Evolutionary conservation across 2,329 filamentous ascomycete species (phyloP).

Genomic region (Erysiphe pulchra): DNA sequence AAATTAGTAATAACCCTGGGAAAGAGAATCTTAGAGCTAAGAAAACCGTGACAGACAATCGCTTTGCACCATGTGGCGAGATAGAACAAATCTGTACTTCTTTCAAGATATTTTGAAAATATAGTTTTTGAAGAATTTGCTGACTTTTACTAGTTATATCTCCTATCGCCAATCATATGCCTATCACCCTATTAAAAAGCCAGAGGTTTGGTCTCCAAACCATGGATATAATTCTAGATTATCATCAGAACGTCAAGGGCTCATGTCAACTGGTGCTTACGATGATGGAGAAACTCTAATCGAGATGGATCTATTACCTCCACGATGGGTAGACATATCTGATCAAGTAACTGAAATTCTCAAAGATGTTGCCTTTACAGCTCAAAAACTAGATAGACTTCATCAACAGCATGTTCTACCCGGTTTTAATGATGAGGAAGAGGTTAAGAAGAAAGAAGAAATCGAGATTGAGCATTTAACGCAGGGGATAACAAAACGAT

Average conservation of each 20-base stretch:
- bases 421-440: constrained; percentile 70
- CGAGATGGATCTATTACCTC: constrained; percentile 91
- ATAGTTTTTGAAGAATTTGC: constrained; percentile 6
- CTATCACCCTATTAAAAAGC: constrained; percentile 75
- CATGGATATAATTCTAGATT: constrained; percentile 35
- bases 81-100: constrained; percentile 86
- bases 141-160: constrained; percentile 45
- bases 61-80: constrained; percentile 69
- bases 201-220: constrained; percentile 28
- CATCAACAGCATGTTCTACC: constrained; percentile 95
- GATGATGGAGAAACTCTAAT: constrained; percentile 88
- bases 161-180: constrained; percentile 97
- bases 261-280: constrained; percentile 58
- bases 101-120: constrained; percentile 10
- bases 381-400: constrained; percentile 64
- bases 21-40: neutral
- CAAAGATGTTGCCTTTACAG: constrained; percentile 55
- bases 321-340: constrained; percentile 83
- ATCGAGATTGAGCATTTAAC: constrained; percentile 74
- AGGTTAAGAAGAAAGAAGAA: constrained; percentile 67
- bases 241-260: constrained; percentile 45
- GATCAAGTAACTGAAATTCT: constrained; percentile 78
- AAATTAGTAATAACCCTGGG: neutral
- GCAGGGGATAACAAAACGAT: constrained; percentile 66
- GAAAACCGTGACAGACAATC: neutral